Conservation (phyloP, 1,139 yeast genomes). For the Magnusiomyces paraingens region DNA sequence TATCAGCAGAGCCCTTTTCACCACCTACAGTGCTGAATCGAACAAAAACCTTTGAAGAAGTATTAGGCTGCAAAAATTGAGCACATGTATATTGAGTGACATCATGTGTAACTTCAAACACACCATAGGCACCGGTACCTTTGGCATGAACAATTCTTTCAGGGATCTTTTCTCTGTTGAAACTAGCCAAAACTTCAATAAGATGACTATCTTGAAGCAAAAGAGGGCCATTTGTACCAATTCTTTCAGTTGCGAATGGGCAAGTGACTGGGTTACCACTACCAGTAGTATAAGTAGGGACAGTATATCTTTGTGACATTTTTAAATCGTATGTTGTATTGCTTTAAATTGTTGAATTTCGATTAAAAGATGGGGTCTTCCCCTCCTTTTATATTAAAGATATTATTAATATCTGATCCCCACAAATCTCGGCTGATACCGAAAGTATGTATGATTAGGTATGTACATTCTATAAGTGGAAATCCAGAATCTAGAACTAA, state of each 20-base stretch:
- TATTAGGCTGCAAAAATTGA: constrained; percentile 48
- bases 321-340: too few relatives aligned
- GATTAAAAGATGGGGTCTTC: too few relatives aligned
- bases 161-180: constrained; percentile 82
- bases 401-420: too few relatives aligned
- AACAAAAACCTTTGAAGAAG: constrained; percentile 44
- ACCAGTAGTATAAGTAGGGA: constrained; percentile 51
- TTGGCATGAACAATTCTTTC: constrained; percentile 89
- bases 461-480: too few relatives aligned
- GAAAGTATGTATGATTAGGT: too few relatives aligned
- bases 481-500: too few relatives aligned
- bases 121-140: constrained; percentile 83
- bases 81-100: constrained; percentile 68
- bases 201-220: constrained; percentile 73
- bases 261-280: constrained; percentile 63
- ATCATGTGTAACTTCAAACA: constrained; percentile 76
- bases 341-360: too few relatives aligned
- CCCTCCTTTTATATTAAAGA: too few relatives aligned
- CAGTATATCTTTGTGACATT: too few relatives aligned
- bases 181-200: constrained; percentile 72
- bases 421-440: too few relatives aligned
- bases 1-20: constrained; percentile 75
- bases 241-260: constrained; percentile 68
- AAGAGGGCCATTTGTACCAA: constrained; percentile 70
- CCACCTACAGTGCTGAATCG: constrained; percentile 91